Conservation (phyloP, 139 green algal genomes). For the Coccomyxa sp. region DNA sequence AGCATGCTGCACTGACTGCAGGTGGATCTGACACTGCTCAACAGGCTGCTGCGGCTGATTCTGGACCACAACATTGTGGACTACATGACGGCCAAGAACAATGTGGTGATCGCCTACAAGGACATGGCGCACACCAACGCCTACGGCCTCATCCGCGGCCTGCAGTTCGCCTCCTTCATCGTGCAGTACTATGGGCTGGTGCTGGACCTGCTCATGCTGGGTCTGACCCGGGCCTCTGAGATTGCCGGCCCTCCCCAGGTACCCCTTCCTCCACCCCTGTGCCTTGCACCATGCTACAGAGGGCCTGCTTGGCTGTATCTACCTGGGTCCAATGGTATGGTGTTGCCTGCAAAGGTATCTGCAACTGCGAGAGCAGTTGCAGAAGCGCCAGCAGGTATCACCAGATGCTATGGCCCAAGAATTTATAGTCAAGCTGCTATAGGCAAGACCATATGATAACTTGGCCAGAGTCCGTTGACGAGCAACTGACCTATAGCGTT, state of each 20-base stretch:
- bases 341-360: no score
- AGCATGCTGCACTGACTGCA: background rate
- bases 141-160: conserved; percentile 96
- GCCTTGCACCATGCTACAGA: no score
- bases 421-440: no score
- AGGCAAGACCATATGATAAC: no score
- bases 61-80: conserved; percentile 99
- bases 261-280: background rate
- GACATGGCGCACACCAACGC: conserved; percentile 99
- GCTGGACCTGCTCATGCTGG: conserved; percentile 96
- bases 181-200: conserved; percentile 94
- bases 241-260: conserved; percentile 84
- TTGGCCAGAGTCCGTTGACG: no score
- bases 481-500: no score
- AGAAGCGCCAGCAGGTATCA: no score
- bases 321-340: no score
- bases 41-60: conserved; percentile 91
- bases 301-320: no score
- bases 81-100: conserved; percentile 95
- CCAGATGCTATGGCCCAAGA: no score
- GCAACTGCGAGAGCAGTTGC: no score
- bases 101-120: conserved; percentile 84
- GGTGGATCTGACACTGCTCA: conserved; percentile 30
- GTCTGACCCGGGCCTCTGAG: conserved; percentile 92
- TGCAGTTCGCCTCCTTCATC: conserved; percentile 98